phyloP scores from a whole-genome alignment of 2,329 filamentous ascomycete genomes.

The Falciphora oryzae region DNA sequence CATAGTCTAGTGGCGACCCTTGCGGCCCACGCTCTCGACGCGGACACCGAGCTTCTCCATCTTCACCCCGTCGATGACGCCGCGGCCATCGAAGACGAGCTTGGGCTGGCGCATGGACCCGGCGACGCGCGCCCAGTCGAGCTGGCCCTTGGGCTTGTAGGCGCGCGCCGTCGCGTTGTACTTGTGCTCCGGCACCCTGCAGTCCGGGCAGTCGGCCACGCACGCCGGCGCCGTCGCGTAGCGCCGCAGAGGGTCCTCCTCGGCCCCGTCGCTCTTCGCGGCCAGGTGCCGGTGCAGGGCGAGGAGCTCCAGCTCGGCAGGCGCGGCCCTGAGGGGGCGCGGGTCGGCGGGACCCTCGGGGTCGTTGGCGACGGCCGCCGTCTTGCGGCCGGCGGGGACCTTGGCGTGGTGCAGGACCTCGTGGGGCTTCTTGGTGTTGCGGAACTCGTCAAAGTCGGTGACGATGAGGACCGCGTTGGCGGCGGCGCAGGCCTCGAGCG shows the following conservation, averaged over 20 bases:
- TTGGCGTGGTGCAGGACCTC: slow-evolving; percentile 13
- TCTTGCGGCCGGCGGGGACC: slow-evolving; percentile 9
- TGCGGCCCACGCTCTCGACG: slow-evolving; percentile 47
- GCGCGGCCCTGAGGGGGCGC: slow-evolving; percentile 34
- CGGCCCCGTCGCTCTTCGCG: slow-evolving; percentile 16
- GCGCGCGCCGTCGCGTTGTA: slow-evolving; percentile 27
- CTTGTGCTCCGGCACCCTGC: slow-evolving; percentile 21
- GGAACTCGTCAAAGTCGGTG: slow-evolving; percentile 53
- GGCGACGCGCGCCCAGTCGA: slow-evolving; percentile 48
- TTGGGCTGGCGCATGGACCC: slow-evolving; percentile 45
- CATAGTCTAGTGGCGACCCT: slow-evolving; percentile 18
- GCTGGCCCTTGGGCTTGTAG: slow-evolving; percentile 39
- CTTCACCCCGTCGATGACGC: slow-evolving; percentile 42
- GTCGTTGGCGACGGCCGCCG: neutral
- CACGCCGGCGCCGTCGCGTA: slow-evolving; percentile 41
- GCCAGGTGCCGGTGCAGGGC: slow-evolving; percentile 37
- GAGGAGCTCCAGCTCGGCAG: slow-evolving; percentile 40
- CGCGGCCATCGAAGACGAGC: slow-evolving; percentile 53
- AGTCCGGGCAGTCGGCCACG: slow-evolving; percentile 10
- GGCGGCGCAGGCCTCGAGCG: slow-evolving; percentile 42
- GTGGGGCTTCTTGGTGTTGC: slow-evolving; percentile 14
- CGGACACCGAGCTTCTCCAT: slow-evolving; percentile 45
- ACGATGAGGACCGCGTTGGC: slow-evolving; percentile 47
- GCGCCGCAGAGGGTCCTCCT: slow-evolving; percentile 39
- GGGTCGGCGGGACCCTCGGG: slow-evolving; percentile 34